Percentiles rank a stretch among this genome's conserved stretches.
Evolutionary conservation across 495 filamentous ascomycete genomes (phyloP).

Genomic region (Aspergillus steynii): DNA sequence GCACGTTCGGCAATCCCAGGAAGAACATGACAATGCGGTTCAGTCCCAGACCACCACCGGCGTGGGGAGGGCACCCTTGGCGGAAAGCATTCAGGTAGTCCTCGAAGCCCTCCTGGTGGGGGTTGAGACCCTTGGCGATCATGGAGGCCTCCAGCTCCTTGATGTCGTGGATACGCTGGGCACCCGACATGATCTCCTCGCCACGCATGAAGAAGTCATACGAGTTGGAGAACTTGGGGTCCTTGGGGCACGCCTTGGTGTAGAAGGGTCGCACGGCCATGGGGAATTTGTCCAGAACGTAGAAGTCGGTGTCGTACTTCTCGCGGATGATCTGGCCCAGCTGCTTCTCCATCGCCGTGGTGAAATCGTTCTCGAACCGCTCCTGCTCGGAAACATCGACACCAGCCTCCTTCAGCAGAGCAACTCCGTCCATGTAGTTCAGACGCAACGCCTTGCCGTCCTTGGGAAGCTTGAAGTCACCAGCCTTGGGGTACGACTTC

Average conservation of each 20-base stretch:
- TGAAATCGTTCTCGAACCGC: constrained; percentile 66
- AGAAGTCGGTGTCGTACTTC: constrained; percentile 90
- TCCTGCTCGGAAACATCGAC: constrained; percentile 75
- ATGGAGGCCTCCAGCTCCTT: constrained; percentile 68
- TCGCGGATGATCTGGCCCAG: constrained; percentile 81
- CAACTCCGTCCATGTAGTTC: constrained; percentile 82
- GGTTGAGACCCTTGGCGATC: constrained; percentile 70
- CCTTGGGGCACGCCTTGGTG: constrained; percentile 72
- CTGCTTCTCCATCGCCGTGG: constrained; percentile 83
- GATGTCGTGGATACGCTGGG: constrained; percentile 80
- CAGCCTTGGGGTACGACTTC: constrained; percentile 57
- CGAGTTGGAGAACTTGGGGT: constrained; percentile 71
- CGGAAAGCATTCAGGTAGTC: constrained; percentile 83
- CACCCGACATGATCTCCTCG: constrained; percentile 85
- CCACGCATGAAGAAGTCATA: constrained; percentile 96
- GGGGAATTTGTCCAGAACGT: constrained; percentile 89
- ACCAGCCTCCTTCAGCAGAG: constrained; percentile 75
- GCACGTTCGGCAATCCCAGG: constrained; percentile 77
- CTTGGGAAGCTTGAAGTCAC: constrained; percentile 57
- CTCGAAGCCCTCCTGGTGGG: constrained; percentile 70
- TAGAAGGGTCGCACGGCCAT: constrained; percentile 85
- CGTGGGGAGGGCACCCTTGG: constrained; percentile 78
- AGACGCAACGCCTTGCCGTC: constrained; percentile 77
- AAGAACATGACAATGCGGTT: constrained; percentile 90
- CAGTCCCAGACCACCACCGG: constrained; percentile 82